A percentile compares a stretch with the other conserved stretches of the same genome.
These are phyloP conservation scores for Heliocybe sulcata DNA, from an alignment of 1,284 basidiomycete species.

Conservation along the genomic window DNA sequence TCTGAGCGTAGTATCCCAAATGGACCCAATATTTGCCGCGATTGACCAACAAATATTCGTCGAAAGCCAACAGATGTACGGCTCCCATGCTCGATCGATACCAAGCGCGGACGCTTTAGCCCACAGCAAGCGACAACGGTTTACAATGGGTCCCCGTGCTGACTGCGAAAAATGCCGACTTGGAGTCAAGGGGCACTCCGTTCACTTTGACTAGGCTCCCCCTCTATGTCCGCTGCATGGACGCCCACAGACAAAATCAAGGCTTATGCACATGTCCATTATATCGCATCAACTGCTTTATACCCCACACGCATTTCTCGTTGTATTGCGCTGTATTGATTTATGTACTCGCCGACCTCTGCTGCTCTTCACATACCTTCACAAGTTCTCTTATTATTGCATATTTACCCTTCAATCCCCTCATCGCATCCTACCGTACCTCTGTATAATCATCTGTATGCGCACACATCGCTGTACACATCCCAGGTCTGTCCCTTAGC, in stretches of 20 bases:
- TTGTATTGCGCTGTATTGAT: no score
- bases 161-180: slow-evolving; percentile 66
- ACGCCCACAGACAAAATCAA: neutral
- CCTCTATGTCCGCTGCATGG: neutral
- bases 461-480: no score
- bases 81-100: neutral
- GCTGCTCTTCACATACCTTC: no score
- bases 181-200: slow-evolving; percentile 65
- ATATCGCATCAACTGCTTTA: no score
- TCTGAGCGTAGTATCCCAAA: neutral
- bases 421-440: no score
- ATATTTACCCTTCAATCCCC: no score
- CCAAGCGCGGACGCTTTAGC: neutral
- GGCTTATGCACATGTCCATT: neutral
- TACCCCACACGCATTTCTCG: no score
- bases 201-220: slow-evolving; percentile 45
- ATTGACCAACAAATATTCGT: no score
- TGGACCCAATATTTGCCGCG: neutral
- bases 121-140: slow-evolving; percentile 30
- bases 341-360: no score
- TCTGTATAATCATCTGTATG: no score
- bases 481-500: no score
- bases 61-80: neutral
- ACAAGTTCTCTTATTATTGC: no score
- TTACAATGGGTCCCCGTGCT: slow-evolving; percentile 67